A percentile compares a stretch with the other conserved stretches of the same genome.
phyloP scores from a whole-genome alignment of 192 early-diverging fungal species.

The Dimargaris cristalligena region DNA sequence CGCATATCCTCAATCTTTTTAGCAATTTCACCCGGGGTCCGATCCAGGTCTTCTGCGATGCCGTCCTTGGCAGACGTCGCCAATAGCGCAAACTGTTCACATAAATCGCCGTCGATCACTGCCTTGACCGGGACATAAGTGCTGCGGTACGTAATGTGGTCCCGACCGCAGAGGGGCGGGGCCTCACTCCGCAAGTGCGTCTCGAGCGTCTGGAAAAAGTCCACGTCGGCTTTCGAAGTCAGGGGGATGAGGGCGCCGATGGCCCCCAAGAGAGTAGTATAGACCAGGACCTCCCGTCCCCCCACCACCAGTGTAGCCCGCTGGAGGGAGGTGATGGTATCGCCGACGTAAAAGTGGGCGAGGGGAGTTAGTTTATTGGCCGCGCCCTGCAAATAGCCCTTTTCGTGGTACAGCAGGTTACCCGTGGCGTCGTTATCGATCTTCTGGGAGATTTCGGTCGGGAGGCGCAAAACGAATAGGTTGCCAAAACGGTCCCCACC shows the following conservation, averaged over 20 bases:
- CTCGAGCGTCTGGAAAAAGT: slow-evolving; percentile 85
- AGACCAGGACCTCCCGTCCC: slow-evolving; percentile 75
- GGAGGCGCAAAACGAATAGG: slow-evolving; percentile 59
- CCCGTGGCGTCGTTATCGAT: slow-evolving; percentile 83
- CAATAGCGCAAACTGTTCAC: slow-evolving; percentile 67
- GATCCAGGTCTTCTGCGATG: slow-evolving; percentile 79
- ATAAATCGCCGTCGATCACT: slow-evolving; percentile 81
- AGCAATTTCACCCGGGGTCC: slow-evolving; percentile 61
- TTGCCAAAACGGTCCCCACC: slow-evolving; percentile 98
- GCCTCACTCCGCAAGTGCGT: slow-evolving; percentile 63
- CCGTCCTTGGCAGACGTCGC: slow-evolving; percentile 49
- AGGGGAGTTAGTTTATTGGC: slow-evolving; percentile 48
- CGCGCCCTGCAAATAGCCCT: slow-evolving; percentile 65
- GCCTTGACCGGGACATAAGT: slow-evolving; percentile 59
- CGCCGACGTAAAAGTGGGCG: slow-evolving; percentile 72
- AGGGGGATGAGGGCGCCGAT: slow-evolving; percentile 80
- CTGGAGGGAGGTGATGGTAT: slow-evolving; percentile 65
- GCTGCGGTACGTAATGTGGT: slow-evolving; percentile 74
- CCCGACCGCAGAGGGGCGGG: slow-evolving; percentile 63
- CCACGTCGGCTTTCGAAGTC: slow-evolving; percentile 72
- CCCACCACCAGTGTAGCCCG: slow-evolving; percentile 66
- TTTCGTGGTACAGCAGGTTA: slow-evolving; percentile 61
- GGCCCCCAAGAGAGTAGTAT: slow-evolving; percentile 69
- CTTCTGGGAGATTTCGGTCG: slow-evolving; percentile 40
- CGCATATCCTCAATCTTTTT: slow-evolving; percentile 94